Base-by-base conservation (phyloP, 306 rosid genomes). In the Acacia acuminata region DNA sequence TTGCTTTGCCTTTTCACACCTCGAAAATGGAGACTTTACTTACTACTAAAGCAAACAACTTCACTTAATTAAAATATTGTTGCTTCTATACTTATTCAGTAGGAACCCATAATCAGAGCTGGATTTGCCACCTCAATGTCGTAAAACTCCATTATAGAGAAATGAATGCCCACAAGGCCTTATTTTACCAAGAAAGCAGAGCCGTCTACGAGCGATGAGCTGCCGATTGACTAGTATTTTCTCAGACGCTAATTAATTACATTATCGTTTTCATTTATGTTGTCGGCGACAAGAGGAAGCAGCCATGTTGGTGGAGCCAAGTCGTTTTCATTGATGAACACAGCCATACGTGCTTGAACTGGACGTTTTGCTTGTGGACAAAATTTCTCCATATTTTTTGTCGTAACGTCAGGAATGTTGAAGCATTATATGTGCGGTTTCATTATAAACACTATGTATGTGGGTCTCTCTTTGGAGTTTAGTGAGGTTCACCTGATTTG, bases 251-350 rank as follows among this genome's bases (percentile, higher is more conserved):
- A 38, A 38, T 76, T 56, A 56, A 56, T 22, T 85, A 85, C 91
- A 88, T 91, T 85, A 88, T 88, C 87, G 82, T 44, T 63, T 82
- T 56, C 9, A 78, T 78, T 75, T 38, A 50, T 66, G 71, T 60
- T 65, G 45, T 5, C 75, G 88, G 89, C 77, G 90, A 92, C 98
- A 90, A 88, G 79, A 81, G 86, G 85, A 88, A 84, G 76, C 60
- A 81, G 92, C 91, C 90, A 88, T 70, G 71, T 73, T 75, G 53
- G 81, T 90, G 90, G 93, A 92, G 92, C 86, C 92, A 84, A 22
- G 65, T 58, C 30, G 65, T 22, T 58, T 58, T 74, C 84, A 66
- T 24, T 84, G 78, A 77, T 73, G 63, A 77, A 80, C 60, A 72
- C 55, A 40, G 56, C 82, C 38, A 48, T 14, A 30, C 78, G 81